Evolutionary conservation across 768 basidiomycete species (phyloP).

Genomic region (Sarcomyxa edulis): DNA sequence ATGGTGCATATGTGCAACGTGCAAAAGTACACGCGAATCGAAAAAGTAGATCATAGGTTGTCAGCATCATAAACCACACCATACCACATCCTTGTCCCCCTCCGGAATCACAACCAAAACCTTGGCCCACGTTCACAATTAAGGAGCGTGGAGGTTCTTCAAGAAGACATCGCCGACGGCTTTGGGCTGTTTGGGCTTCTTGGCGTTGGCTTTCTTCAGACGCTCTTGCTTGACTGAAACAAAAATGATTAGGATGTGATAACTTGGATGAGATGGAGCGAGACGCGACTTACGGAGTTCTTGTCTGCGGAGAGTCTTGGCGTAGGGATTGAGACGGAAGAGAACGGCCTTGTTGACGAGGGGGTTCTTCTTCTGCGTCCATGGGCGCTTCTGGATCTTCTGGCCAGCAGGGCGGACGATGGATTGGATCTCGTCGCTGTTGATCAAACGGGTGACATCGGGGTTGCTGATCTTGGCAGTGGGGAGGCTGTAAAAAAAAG

Average conservation of each 20-base stretch:
- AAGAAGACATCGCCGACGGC: slow-evolving; percentile 83
- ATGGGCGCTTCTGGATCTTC: slow-evolving; percentile 86
- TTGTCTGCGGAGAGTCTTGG: slow-evolving; percentile 87
- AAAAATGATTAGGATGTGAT: slow-evolving; percentile 8
- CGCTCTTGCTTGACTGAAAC: slow-evolving; percentile 75
- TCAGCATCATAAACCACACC: no score
- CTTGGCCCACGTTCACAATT: no score
- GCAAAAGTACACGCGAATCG: no score
- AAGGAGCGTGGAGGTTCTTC: slow-evolving; percentile 80
- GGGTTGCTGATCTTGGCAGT: slow-evolving; percentile 96
- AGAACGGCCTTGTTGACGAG: slow-evolving; percentile 89
- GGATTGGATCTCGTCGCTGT: slow-evolving; percentile 97
- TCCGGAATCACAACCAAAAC: no score
- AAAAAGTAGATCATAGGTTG: no score
- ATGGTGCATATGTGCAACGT: no score
- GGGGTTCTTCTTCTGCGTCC: slow-evolving; percentile 99
- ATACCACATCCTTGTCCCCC: no score
- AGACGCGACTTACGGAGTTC: slow-evolving; percentile 65
- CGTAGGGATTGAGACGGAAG: slow-evolving; percentile 98
- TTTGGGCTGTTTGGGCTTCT: slow-evolving; percentile 58
- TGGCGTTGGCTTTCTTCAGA: slow-evolving; percentile 50
- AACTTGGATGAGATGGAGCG: neutral
- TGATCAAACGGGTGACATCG: slow-evolving; percentile 95
- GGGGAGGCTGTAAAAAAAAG: slow-evolving; percentile 57
- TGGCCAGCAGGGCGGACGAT: slow-evolving; percentile 88